A percentile compares a stretch with the other conserved stretches of the same genome.
These are phyloP conservation scores for Chaetomium sp. DNA, from an alignment of 2,329 filamentous ascomycete genomes.

Conservation along the genomic window DNA sequence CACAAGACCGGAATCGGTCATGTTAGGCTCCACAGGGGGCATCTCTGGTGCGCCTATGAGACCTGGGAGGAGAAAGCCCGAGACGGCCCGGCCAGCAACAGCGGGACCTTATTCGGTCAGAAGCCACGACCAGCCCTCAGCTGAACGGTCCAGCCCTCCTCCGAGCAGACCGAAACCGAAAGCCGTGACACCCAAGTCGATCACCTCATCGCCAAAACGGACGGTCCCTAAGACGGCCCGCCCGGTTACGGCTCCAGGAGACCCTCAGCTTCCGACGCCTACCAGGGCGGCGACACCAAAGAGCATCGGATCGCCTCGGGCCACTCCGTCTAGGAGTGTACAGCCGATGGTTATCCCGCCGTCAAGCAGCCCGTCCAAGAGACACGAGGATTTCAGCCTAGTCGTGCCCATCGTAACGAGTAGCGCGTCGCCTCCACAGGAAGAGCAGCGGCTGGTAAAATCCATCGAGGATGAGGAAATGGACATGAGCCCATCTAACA, in stretches of 20 bases:
- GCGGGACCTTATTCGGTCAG: slow-evolving; percentile 67
- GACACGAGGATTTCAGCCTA: slow-evolving; percentile 58
- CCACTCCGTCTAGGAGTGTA: slow-evolving; percentile 41
- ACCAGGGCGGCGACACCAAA: slow-evolving; percentile 42
- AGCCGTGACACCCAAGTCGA: slow-evolving; percentile 52
- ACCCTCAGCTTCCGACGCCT: slow-evolving; percentile 54
- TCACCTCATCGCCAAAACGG: slow-evolving; percentile 56
- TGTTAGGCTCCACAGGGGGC: slow-evolving; percentile 55
- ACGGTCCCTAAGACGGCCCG: slow-evolving; percentile 48
- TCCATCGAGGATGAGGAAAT: slow-evolving; percentile 21
- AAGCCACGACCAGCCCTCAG: slow-evolving; percentile 49
- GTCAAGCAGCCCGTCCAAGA: slow-evolving; percentile 49
- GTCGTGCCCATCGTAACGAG: slow-evolving; percentile 52
- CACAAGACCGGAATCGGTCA: slow-evolving; percentile 48
- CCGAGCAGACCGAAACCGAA: slow-evolving; percentile 50
- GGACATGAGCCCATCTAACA: slow-evolving; percentile 25
- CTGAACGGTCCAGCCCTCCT: slow-evolving; percentile 50
- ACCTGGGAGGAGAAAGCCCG: slow-evolving; percentile 59
- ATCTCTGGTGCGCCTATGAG: slow-evolving; percentile 67
- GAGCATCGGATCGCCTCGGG: slow-evolving; percentile 44
- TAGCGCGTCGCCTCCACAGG: slow-evolving; percentile 20
- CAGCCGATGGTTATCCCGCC: slow-evolving; percentile 20
- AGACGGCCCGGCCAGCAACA: slow-evolving; percentile 63
- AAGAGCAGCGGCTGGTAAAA: slow-evolving; percentile 16
- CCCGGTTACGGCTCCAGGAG: slow-evolving; percentile 53